Percentiles rank a stretch among this genome's conserved stretches.
phyloP scores from a whole-genome alignment of 164 flowering plant genomes.

The Aristolochia fimbriata region DNA sequence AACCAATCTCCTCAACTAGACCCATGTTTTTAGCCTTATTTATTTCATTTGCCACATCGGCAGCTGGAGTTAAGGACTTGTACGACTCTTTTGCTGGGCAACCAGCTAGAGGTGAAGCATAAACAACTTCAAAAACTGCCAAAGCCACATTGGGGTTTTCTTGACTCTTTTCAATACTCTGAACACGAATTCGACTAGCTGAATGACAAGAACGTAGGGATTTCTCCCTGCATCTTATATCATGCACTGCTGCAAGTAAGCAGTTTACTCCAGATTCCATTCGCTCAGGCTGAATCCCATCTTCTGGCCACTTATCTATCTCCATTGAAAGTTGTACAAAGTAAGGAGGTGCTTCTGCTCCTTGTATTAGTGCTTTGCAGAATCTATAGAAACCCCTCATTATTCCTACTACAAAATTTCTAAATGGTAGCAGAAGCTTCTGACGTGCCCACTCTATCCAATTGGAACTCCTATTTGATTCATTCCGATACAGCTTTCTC shows the following conservation, averaged over 20 bases:
- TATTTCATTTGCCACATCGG: constrained; percentile 84
- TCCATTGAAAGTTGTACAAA: constrained; percentile 93
- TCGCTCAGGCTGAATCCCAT: constrained; percentile 94
- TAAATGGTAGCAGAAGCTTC: constrained; percentile 22
- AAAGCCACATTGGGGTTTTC: constrained; percentile 62
- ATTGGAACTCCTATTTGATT: constrained; percentile 23
- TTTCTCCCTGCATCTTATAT: constrained; percentile 52
- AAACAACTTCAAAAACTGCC: constrained; percentile 87
- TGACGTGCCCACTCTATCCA: constrained; percentile 29
- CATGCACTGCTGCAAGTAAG: constrained; percentile 56
- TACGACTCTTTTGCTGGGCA: constrained; percentile 51
- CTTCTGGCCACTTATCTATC: constrained; percentile 80
- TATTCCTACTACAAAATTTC: constrained; percentile 21
- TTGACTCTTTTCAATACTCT: constrained; percentile 86
- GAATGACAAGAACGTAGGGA: constrained; percentile 36
- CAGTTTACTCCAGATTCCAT: constrained; percentile 86
- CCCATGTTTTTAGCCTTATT: constrained; percentile 38
- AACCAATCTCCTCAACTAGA: constrained; percentile 52
- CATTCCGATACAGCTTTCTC: constrained; percentile 20
- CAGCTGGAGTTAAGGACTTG: constrained; percentile 80
- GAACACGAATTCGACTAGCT: constrained; percentile 74
- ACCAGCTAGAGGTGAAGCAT: constrained; percentile 53
- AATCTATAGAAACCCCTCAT: constrained; percentile 43
- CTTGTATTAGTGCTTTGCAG: constrained; percentile 82
- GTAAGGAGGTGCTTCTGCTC: constrained; percentile 95